Evolutionary conservation across 306 rosid genomes (phyloP), one percentile per base, ranked within the genome.

Genomic region (Senna tora): DNA sequence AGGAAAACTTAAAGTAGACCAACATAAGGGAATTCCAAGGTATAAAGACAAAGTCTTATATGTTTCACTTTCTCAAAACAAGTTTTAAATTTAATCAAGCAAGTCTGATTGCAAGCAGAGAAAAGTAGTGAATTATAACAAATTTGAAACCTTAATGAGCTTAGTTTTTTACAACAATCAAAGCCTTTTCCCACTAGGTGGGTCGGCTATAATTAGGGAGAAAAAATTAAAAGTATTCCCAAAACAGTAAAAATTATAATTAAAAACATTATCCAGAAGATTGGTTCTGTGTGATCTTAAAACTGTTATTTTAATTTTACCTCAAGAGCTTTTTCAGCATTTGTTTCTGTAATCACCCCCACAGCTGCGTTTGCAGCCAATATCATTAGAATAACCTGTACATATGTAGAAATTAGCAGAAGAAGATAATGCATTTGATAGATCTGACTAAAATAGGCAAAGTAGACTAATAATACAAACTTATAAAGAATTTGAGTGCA

Each of bases 261-360:
- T 7, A 70, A 64, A 59, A 75, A 6, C 52, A 52, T 50, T 67
- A 14, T 65, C 20, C 68, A 12, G 45, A 62, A 33, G 57, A 64
- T 73, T 71, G 56, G n/a, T n/a, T n/a, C n/a, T n/a, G 25, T 62
- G 57, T 57, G 61, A 71, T 62, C 65, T 65, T 51, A 11, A 79
- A 65, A 69, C 59, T 22, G 13, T 69, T n/a, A 55, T 69, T 66
- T 52, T 45, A 78, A 65, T 82, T 65, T 66, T 87, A 92, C 98
- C 94, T 86, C 95, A 15, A 94, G 97, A 75, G 99, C 96, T 65
- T 91, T 94, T 86, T 94, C 99, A 60, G 99, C 99, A 56, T 94
- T 94, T 71, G 95, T 84, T 86, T 94, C 99, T 60, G 97, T 91
- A 72, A 91, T 89, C 79, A 94, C 99, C 55, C 99, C 99, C 34